Base-by-base conservation (phyloP, 495 filamentous ascomycete genomes). In the Penicillium desertorum region DNA sequence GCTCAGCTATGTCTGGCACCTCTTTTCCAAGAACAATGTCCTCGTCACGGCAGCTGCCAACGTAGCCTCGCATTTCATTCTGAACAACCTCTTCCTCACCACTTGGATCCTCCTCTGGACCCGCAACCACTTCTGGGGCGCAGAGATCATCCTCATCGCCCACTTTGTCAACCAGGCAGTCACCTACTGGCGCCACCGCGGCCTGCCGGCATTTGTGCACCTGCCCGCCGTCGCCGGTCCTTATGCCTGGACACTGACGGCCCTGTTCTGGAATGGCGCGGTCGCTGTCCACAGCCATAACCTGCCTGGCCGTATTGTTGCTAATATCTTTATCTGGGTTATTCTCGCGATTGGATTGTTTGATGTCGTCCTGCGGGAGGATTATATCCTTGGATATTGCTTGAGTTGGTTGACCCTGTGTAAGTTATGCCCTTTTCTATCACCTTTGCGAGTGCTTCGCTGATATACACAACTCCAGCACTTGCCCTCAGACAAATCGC, bases 181-280 rank as follows among this genome's bases (percentile, higher is more conserved):
- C 7, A 79, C 90, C 14, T 96, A 95, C 77, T 90, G 92, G 86
- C 87, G 88, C 22, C 83, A 94, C 75, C 76, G 74, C 20, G 77
- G 77, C 0, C 83, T 85, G 22, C 84, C 87, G 4, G 79, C 82
- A 22, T 79, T 87, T 54, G 87, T 94, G 60, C 92, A 96, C 68
- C 69, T 84, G 11, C 81, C 90, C 3, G 85, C 83, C 44, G 82
- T 92, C 10, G 84, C 87, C 8, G 88, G 86, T 10, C 92, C 92
- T 4, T 75, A 93, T 54, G 90, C 90, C 5, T 96, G 89, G 87
- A 88, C 86, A 0, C 85, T 92, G 60, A 85, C 92, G 30, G 87
- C 89, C 34, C 74, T 96, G 32, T 90, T 90, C 76, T 95, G 89
- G 88, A 88, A 91, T 60, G 92, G 92, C 5, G 89, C 91, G 5